phyloP scores from a whole-genome alignment of 768 basidiomycete species.

The Tulasnella sp. region DNA sequence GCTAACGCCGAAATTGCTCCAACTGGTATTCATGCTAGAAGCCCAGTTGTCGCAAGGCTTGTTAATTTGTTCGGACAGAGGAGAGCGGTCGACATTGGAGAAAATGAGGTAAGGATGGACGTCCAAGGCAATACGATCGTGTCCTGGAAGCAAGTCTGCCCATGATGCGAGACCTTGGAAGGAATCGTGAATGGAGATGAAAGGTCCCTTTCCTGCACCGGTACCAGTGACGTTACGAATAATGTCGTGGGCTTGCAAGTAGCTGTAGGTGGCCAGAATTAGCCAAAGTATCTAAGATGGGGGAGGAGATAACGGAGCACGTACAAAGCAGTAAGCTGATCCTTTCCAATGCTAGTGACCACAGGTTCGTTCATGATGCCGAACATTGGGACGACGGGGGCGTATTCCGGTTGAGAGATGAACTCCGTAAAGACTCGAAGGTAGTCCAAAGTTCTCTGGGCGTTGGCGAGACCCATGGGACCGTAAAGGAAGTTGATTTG shows the following conservation, averaged over 20 bases:
- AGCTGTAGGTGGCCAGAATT: conserved; percentile 44
- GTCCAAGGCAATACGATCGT: conserved; percentile 79
- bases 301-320: conserved; percentile 18
- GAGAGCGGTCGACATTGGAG: conserved; percentile 52
- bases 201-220: conserved; percentile 82
- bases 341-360: conserved; percentile 37
- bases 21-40: conserved; percentile 63
- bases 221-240: conserved; percentile 76
- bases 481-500: conserved; percentile 74
- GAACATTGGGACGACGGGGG: conserved; percentile 78
- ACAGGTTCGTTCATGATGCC: conserved; percentile 84
- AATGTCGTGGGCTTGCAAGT: conserved; percentile 77
- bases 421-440: conserved; percentile 89
- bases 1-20: conserved; percentile 74
- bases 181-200: conserved; percentile 82
- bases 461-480: conserved; percentile 96
- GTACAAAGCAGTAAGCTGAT: conserved; percentile 37
- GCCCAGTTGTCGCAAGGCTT: conserved; percentile 77
- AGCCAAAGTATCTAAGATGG: not conserved
- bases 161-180: conserved; percentile 64
- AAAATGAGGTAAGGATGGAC: conserved; percentile 87
- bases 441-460: conserved; percentile 85
- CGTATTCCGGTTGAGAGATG: conserved; percentile 55
- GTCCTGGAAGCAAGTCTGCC: conserved; percentile 68
- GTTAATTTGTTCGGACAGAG: conserved; percentile 55